These are phyloP conservation scores for Sugiyamaella japonica DNA, from an alignment of 1,139 yeast species.

Conservation along the genomic window DNA sequence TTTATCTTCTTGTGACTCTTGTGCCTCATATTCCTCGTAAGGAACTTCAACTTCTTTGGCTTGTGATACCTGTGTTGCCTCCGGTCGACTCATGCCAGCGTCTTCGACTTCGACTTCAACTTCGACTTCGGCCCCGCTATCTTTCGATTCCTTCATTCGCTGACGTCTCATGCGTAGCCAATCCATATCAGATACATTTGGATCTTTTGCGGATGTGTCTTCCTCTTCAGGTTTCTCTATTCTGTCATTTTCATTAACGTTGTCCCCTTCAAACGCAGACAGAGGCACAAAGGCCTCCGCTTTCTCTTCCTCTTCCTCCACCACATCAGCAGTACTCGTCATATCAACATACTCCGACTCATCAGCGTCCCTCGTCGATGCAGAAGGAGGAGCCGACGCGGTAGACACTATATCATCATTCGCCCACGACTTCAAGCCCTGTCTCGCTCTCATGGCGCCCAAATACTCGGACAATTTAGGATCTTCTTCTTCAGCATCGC, in stretches of 20 bases:
- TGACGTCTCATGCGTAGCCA: slow-evolving; percentile 82
- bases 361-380: slow-evolving; percentile 26
- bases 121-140: too few species aligned
- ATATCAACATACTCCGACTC: slow-evolving; percentile 36
- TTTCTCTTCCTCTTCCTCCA: slow-evolving; percentile 31
- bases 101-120: background rate
- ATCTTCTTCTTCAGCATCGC: slow-evolving; percentile 40
- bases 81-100: background rate
- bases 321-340: slow-evolving; percentile 20
- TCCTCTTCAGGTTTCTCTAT: slow-evolving; percentile 23
- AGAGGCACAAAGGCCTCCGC: slow-evolving; percentile 25
- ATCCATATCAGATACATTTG: slow-evolving; percentile 72
- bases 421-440: slow-evolving; percentile 68
- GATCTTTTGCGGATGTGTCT: slow-evolving; percentile 49
- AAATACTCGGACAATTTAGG: slow-evolving; percentile 76
- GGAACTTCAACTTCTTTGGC: slow-evolving; percentile 22
- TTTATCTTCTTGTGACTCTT: slow-evolving; percentile 47
- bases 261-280: slow-evolving; percentile 20
- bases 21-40: slow-evolving; percentile 22
- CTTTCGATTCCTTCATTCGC: slow-evolving; percentile 49
- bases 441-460: slow-evolving; percentile 78
- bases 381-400: slow-evolving; percentile 2
- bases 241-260: slow-evolving; percentile 20
- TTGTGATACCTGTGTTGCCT: background rate
- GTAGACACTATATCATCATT: slow-evolving; percentile 61